Evolutionary conservation across 139 green algal genomes (phyloP), one percentile per base, ranked within the genome.

Genomic region (Picochlorum sp.): DNA sequence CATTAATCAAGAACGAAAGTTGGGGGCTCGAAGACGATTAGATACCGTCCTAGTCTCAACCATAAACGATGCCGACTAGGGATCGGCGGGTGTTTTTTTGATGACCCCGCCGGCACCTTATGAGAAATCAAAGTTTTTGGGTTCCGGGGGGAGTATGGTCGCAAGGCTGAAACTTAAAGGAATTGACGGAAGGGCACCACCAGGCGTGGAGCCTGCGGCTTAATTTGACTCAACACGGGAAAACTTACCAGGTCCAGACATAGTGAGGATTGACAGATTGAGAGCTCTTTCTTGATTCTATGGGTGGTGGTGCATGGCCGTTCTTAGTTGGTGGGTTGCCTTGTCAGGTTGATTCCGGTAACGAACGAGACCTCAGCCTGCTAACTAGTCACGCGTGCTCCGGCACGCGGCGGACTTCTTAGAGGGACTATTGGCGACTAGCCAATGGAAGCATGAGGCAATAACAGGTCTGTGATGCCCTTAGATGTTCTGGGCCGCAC

Each of bases 1-100:
- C 90, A 97, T 96, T 96, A 85, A 96, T 96, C 90, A 97, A 95
- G 89, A 96, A 95, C 89, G 89, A 97, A 96, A 97, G 89, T 96
- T 96, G 88, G 91, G 91, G 89, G 89, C 86, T 97, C 88, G 91
- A 97, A 97, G 89, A 97, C 85, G 91, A 96, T 97, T 91, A 97
- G 89, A 97, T 97, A 97, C 89, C 90, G 86, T 97, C 89, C 83
- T 97, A 97, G 91, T 97, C 89, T 96, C 88, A 96, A 97, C 90
- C 90, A 95, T 96, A 97, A 97, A 97, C 87, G 90, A 97, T 97
- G 90, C 90, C 90, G 87, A 96, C 90, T 96, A 95, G 88, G 88
- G 88, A 94, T 92, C 92, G 86, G 88, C 77, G 80, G 85, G 81
- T 91, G 88, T 95, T 95, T 77, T 77, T 85, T 95, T 81, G 81